Evolutionary conservation across 1,284 basidiomycete species (phyloP).

Genomic region (Salmacisia buchloeana): DNA sequence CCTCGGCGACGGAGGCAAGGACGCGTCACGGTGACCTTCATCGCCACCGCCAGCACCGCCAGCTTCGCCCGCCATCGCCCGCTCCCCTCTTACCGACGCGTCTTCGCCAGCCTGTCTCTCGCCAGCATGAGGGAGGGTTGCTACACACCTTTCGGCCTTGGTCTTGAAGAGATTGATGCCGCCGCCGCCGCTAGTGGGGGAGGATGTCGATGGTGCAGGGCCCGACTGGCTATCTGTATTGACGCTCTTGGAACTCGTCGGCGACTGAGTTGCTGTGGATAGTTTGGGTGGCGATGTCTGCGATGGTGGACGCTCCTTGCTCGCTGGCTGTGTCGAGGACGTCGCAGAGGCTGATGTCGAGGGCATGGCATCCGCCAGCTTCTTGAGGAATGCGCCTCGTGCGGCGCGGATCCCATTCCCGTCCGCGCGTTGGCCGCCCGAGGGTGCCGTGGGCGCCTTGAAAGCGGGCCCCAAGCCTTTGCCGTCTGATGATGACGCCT

Average conservation of each 20-base stretch:
- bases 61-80: no score
- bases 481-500: not conserved
- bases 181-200: not conserved
- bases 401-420: constrained; percentile 12
- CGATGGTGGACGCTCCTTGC: not conserved
- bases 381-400: not conserved
- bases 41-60: no score
- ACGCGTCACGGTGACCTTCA: no score
- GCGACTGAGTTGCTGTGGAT: no score
- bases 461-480: no score
- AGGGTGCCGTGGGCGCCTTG: constrained; percentile 16
- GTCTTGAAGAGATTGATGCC: constrained; percentile 1
- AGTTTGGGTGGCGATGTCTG: no score
- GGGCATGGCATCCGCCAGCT: not conserved
- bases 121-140: not conserved
- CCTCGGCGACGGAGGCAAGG: no score
- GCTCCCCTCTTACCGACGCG: no score
- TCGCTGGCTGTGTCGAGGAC: constrained; percentile 2
- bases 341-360: constrained; percentile 13
- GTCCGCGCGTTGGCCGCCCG: no score
- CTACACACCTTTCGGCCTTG: constrained; percentile 8
- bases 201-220: not conserved
- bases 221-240: no score
- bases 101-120: not conserved
- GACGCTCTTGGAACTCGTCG: no score